phyloP scores from a whole-genome alignment of 495 filamentous ascomycete species.

The Neurospora intermedia region DNA sequence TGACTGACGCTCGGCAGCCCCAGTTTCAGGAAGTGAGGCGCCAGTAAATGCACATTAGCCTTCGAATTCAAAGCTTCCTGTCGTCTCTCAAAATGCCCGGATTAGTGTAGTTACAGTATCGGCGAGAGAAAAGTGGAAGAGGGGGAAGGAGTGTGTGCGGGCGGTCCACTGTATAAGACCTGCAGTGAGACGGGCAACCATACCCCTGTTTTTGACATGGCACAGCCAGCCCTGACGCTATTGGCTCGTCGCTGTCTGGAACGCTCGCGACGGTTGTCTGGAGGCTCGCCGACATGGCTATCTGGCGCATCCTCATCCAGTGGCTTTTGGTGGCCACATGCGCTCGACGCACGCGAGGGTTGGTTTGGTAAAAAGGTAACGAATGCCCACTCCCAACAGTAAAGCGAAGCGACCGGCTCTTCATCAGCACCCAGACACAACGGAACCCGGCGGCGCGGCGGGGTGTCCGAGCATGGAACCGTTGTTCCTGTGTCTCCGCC shows the following conservation, averaged over 20 bases:
- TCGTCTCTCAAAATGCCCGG: not conserved
- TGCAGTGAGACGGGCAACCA: conserved; percentile 4
- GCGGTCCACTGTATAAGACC: conserved; percentile 4
- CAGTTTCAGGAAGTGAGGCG: not conserved
- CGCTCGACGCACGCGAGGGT: not conserved
- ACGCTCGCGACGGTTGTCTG: conserved; percentile 12
- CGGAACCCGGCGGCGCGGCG: not conserved
- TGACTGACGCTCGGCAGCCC: not conserved
- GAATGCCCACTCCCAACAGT: not conserved
- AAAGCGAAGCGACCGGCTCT: not conserved
- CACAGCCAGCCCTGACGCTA: conserved; percentile 5
- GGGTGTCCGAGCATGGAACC: not conserved
- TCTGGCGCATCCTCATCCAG: conserved; percentile 25
- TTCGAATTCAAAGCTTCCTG: not conserved
- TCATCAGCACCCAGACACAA: not conserved
- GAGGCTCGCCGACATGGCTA: conserved; percentile 13
- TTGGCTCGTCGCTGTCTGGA: conserved; percentile 17
- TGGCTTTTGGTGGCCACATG: conserved; percentile 5
- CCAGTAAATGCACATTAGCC: not conserved
- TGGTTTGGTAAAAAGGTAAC: not conserved
- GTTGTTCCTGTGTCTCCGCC: not conserved
- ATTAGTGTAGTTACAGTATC: not conserved
- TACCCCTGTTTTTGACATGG: conserved; percentile 14
- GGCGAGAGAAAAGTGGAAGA: not conserved
- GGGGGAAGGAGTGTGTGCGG: not conserved